Evolutionary conservation across 2,329 filamentous ascomycete species (phyloP).

Genomic region (Stemphylium lycopersici): DNA sequence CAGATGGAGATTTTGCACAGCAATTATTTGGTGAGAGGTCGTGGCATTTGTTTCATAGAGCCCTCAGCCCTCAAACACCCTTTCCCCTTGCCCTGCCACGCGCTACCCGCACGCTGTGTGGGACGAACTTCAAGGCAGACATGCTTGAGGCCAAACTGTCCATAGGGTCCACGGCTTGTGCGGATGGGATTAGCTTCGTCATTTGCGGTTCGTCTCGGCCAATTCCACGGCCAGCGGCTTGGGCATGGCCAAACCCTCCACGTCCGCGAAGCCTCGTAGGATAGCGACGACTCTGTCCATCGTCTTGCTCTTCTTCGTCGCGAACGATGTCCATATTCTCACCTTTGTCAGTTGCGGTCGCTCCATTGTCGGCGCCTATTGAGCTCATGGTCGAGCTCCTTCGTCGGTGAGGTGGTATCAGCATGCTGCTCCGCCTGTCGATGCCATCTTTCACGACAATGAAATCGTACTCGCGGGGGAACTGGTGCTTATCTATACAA

Average conservation of each 20-base stretch:
- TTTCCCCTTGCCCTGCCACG: conserved; percentile 27
- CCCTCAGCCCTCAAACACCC: not conserved
- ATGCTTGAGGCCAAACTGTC: conserved; percentile 70
- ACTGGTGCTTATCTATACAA: conserved; percentile 92
- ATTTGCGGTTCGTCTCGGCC: conserved; percentile 4
- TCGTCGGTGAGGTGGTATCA: conserved; percentile 56
- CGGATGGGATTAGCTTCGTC: conserved; percentile 2
- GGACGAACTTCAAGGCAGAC: conserved; percentile 74
- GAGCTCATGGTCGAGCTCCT: conserved; percentile 37
- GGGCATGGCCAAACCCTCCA: conserved; percentile 38
- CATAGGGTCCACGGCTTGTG: conserved; percentile 59
- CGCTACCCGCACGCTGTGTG: conserved; percentile 49
- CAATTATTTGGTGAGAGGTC: not conserved
- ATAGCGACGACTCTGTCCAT: conserved; percentile 19
- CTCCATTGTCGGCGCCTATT: conserved; percentile 2
- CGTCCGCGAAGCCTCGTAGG: conserved; percentile 37
- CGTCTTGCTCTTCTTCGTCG: conserved; percentile 19
- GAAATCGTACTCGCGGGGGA: conserved; percentile 65
- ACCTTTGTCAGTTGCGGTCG: conserved; percentile 20
- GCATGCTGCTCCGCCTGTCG: conserved; percentile 79
- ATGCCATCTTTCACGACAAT: conserved; percentile 86
- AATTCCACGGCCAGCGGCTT: conserved; percentile 21
- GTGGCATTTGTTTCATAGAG: not conserved
- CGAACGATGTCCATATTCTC: conserved; percentile 34
- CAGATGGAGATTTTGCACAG: not conserved